A percentile compares a stretch with the other conserved stretches of the same genome.
phyloP scores from a whole-genome alignment of 257 asterid species.

The Capsicum baccatum region DNA sequence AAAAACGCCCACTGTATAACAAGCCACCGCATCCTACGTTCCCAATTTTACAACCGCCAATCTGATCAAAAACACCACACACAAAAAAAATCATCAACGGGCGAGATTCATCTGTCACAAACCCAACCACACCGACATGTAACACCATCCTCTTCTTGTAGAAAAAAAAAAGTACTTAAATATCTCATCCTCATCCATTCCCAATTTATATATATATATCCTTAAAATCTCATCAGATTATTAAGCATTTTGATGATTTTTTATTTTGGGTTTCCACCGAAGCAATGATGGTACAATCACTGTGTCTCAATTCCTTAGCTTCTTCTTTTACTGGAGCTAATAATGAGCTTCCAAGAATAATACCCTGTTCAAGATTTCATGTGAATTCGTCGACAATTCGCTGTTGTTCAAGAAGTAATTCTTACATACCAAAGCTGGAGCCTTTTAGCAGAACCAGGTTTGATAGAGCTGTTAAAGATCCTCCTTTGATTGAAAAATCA shows the following conservation, averaged over 20 bases:
- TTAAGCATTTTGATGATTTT: background rate
- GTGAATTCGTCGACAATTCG: slow-evolving; percentile 40
- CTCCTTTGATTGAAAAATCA: slow-evolving; percentile 83
- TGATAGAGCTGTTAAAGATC: slow-evolving; percentile 71
- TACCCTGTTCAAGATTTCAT: slow-evolving; percentile 30
- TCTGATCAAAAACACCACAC: slow-evolving; percentile 28
- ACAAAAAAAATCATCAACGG: slow-evolving; percentile 34
- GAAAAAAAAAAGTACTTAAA: slow-evolving; percentile 6
- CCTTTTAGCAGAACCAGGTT: slow-evolving; percentile 85
- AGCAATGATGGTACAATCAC: slow-evolving; percentile 52
- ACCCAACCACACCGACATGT: background rate
- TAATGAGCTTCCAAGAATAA: slow-evolving; percentile 39
- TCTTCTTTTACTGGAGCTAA: slow-evolving; percentile 36
- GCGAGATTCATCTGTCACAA: slow-evolving; percentile 28
- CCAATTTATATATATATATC: slow-evolving; percentile 9
- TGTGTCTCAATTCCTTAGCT: slow-evolving; percentile 44
- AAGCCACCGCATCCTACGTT: slow-evolving; percentile 32
- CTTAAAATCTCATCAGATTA: background rate
- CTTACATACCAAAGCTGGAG: slow-evolving; percentile 75
- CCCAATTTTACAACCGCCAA: background rate
- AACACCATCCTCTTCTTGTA: background rate
- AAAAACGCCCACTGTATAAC: background rate
- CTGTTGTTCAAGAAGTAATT: slow-evolving; percentile 60
- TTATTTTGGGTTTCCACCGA: background rate
- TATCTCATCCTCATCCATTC: slow-evolving; percentile 69